These are phyloP conservation scores for Fusarium torulosum DNA, from an alignment of 2,329 filamentous ascomycete species.

Conservation along the genomic window DNA sequence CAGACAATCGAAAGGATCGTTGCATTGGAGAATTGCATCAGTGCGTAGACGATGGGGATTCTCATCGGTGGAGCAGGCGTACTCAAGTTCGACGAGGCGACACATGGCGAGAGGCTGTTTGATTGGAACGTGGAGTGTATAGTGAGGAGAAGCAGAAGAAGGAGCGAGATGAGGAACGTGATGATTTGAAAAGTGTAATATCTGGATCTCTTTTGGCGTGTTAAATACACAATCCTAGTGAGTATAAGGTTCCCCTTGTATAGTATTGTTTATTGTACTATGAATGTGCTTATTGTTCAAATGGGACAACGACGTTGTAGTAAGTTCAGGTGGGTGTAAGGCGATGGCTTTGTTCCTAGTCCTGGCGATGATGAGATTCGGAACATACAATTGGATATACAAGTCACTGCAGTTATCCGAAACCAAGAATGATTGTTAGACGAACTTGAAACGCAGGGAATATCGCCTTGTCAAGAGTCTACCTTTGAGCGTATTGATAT, in stretches of 20 bases:
- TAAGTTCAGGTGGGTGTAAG: too few species aligned
- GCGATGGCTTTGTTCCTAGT: too few species aligned
- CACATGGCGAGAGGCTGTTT: slow-evolving; percentile 14
- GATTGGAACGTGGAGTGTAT: background rate
- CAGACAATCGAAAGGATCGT: slow-evolving; percentile 11
- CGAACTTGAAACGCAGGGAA: too few species aligned
- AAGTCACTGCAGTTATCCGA: too few species aligned
- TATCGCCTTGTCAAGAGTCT: too few species aligned
- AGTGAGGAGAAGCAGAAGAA: background rate
- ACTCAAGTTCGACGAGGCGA: slow-evolving; percentile 20
- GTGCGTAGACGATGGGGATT: slow-evolving; percentile 11
- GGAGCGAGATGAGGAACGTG: too few species aligned
- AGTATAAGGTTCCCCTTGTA: background rate
- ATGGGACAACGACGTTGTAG: background rate
- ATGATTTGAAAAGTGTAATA: background rate
- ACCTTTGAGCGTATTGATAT: too few species aligned
- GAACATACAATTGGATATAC: too few species aligned
- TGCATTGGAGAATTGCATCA: slow-evolving; percentile 3
- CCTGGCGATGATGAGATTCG: too few species aligned
- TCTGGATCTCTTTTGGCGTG: too few species aligned
- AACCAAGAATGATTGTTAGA: too few species aligned
- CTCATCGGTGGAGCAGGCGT: slow-evolving; percentile 7
- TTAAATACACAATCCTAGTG: background rate
- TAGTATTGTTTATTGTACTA: background rate
- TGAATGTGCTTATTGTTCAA: background rate